Evolutionary conservation across 371 early-diverging fungal species (phyloP).

Genomic region (Apophysomyces elegans): DNA sequence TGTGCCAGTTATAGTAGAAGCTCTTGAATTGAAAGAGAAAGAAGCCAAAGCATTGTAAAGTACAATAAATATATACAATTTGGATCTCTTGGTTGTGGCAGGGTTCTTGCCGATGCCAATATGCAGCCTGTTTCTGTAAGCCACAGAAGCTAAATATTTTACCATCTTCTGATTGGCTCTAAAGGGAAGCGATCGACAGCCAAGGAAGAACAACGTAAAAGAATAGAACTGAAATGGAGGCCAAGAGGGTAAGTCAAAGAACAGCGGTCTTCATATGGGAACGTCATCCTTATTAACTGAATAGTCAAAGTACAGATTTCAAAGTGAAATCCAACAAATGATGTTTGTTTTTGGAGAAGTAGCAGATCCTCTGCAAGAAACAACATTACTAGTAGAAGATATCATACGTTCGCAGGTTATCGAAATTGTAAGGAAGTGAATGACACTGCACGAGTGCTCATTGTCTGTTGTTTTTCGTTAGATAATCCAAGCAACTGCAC

Average conservation of each 20-base stretch:
- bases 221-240: not conserved
- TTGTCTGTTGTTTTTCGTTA: constrained; percentile 21
- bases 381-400: constrained; percentile 88
- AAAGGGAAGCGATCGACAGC: not conserved
- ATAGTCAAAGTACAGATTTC: constrained; percentile 41
- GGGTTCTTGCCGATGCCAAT: no score
- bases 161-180: not conserved
- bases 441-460: not conserved
- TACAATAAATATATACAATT: not conserved
- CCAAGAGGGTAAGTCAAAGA: not conserved
- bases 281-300: not conserved
- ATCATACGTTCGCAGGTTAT: constrained; percentile 95
- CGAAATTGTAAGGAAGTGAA: constrained; percentile 72
- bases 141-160: not conserved
- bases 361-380: constrained; percentile 85
- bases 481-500: constrained; percentile 86
- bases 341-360: constrained; percentile 99
- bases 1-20: constrained; percentile 9
- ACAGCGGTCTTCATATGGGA: not conserved
- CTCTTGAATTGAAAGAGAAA: not conserved
- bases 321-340: constrained; percentile 93
- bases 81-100: no score
- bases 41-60: not conserved
- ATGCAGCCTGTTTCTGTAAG: not conserved
- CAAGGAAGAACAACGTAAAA: not conserved